Evolutionary conservation across 2,329 filamentous ascomycete species (phyloP), one percentile per base, ranked within the genome.

Genomic region (Waltergamsia citrina): DNA sequence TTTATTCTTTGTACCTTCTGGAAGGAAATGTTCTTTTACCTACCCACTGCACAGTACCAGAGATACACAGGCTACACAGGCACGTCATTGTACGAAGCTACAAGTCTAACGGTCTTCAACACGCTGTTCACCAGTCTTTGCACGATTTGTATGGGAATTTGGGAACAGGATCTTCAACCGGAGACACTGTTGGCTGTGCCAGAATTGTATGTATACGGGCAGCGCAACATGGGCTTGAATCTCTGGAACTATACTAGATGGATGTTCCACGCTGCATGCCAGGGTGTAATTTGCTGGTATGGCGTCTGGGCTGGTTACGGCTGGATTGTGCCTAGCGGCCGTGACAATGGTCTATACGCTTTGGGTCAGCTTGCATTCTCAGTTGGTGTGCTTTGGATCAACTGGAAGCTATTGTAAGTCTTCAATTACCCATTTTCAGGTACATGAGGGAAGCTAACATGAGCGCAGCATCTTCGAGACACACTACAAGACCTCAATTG

Each of bases 1-100:
- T 95, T 94, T 52, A 86, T 88, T 3, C 69, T 94, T 4, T 79
- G 79, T 35, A 95, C 88, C 0, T 94, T 94, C 54, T 95, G 87
- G 87, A 95, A 95, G 51, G 74, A 79, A 49, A 67, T 77, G 60
- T 66, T 90, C 39, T 93, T 93, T 57, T 93, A 92, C 51, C 66
- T 93, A 4, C 82, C 84, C 1, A 84, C 92, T 53, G 85, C 87
- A 1, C 64, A 88, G 22, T 95, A 84, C 48, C 86, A 94, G 56
- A 71, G 76, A 35, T 87, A 78, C 60, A 83, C 80, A 23, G 88
- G 88, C 7, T 95, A 93, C 52, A 93, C 84, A 0, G 90, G 88
- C 1, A 94, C 88, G 1, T 92, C 83, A 35, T 67, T 96, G 15
- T 95, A 94, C 62, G 87, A 96, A 55, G 75, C 75, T 2, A 90